These are phyloP conservation scores for Pseudopediastrum boryanum DNA, from an alignment of 139 green algal genomes.

Conservation along the genomic window DNA sequence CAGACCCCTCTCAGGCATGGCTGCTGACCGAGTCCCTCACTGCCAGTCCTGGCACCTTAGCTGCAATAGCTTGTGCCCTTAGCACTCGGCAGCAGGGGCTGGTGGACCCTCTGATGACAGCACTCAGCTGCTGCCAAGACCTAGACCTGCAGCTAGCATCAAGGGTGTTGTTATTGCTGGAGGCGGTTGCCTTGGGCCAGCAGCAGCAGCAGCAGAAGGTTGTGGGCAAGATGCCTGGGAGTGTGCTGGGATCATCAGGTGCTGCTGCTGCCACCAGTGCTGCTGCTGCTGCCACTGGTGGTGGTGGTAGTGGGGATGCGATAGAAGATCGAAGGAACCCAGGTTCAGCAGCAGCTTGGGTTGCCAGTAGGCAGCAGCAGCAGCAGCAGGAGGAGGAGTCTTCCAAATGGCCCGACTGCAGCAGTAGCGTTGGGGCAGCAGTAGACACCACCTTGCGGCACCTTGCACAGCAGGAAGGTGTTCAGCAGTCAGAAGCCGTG, in stretches of 20 bases:
- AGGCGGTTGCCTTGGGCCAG: not conserved
- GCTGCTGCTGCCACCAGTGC: not conserved
- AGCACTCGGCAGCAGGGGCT: not conserved
- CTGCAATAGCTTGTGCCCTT: not conserved
- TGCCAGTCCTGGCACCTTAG: not conserved
- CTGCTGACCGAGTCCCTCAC: not conserved
- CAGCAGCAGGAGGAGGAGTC: not conserved
- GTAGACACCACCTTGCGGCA: not conserved
- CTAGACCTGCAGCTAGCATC: conserved; percentile 22
- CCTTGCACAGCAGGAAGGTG: not conserved
- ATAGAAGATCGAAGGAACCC: too few species aligned
- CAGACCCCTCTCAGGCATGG: not conserved
- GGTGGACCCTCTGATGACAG: conserved; percentile 16
- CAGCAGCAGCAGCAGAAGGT: not conserved
- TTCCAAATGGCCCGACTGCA: too few species aligned
- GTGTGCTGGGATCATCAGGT: too few species aligned
- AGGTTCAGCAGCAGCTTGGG: conserved; percentile 16
- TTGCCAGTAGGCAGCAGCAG: conserved; percentile 17
- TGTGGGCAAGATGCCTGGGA: not conserved
- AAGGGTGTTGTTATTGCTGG: conserved; percentile 12
- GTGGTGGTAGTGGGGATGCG: conserved; percentile 12
- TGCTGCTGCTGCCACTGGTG: not conserved
- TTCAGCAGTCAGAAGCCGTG: not conserved
- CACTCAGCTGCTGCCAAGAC: not conserved
- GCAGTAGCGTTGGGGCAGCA: not conserved